phyloP scores from a whole-genome alignment of 345 rosid species.

The Lepidium aucheri region DNA sequence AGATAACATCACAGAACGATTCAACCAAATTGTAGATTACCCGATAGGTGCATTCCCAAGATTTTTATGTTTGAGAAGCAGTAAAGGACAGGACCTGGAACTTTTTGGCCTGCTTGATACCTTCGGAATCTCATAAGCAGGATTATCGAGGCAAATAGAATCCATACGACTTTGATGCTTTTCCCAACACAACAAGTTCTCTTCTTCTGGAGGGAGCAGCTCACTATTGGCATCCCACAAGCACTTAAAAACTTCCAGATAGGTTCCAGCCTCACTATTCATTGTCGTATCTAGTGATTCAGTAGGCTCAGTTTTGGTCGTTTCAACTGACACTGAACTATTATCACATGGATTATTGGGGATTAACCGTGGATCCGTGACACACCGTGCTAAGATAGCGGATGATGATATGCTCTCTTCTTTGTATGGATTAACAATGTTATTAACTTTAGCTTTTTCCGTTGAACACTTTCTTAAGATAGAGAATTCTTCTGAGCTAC shows the following conservation, averaged over 20 bases:
- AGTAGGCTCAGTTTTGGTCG: slow-evolving; percentile 21
- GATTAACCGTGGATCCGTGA: slow-evolving; percentile 53
- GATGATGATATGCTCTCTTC: slow-evolving; percentile 32
- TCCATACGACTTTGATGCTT: slow-evolving; percentile 43
- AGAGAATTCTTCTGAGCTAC: slow-evolving; percentile 30
- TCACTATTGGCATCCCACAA: slow-evolving; percentile 58
- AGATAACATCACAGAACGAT: background rate
- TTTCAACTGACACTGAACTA: slow-evolving; percentile 18
- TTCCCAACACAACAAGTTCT: slow-evolving; percentile 54
- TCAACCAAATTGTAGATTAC: slow-evolving; percentile 35
- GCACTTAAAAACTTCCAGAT: slow-evolving; percentile 22
- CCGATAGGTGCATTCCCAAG: slow-evolving; percentile 31
- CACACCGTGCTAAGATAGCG: slow-evolving; percentile 38
- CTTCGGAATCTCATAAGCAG: slow-evolving; percentile 18
- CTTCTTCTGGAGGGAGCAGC: slow-evolving; percentile 52
- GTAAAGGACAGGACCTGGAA: slow-evolving; percentile 58
- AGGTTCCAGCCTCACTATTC: slow-evolving; percentile 19
- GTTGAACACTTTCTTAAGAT: slow-evolving; percentile 33
- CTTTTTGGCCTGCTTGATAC: slow-evolving; percentile 32
- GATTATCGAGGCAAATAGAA: slow-evolving; percentile 45
- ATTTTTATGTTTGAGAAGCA: slow-evolving; percentile 57
- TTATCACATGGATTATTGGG: slow-evolving; percentile 23
- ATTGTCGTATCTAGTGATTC: slow-evolving; percentile 12
- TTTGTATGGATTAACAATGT: slow-evolving; percentile 21
- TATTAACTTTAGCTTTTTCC: slow-evolving; percentile 24